Evolutionary conservation across 2,329 filamentous ascomycete species (phyloP), one percentile per base, ranked within the genome.

Genomic region (Pseudocercospora fuligena): DNA sequence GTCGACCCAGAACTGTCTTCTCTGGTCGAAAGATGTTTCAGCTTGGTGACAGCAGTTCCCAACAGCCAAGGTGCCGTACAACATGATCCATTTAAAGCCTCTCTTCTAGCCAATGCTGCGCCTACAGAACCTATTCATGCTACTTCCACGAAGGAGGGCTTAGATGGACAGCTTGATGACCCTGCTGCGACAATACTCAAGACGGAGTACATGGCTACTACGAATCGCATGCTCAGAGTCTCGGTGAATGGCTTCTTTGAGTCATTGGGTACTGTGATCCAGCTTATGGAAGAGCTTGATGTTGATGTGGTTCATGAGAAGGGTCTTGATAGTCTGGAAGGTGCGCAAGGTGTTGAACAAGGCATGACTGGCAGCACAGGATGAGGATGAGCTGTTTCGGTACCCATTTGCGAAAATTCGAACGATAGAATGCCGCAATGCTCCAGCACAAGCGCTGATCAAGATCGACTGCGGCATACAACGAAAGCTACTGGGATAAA

Each of bases 191-290:
- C 82, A 0, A 80, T 94, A 4, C 83, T 98, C 58, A 84, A 86
- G 67, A 90, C 92, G 9, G 86, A 90, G 67, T 98, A 98, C 81
- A 87, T 85, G 63, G 95, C 95, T 1, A 93, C 93, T 0, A 98
- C 95, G 21, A 97, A 97, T 78, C 90, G 95, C 72, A 98, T 98
- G 94, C 85, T 99, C 65, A 90, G 95, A 53, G 95, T 99, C 2
- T 92, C 94, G 2, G 94, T 97, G 64, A 98, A 98, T 81, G 93
- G 93, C 9, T 97, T 97, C 80, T 93, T 98, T 85, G 94, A 98
- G 75, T 96, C 91, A 73, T 79, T 97, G 64, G 88, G 89, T 61
- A 88, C 97, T 5, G 90, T 97, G 0, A 79, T 97, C 49, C 92
- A 93, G 63, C 91, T 97, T 16, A 97, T 97, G 91, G 89, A 92